A percentile compares a stretch with the other conserved stretches of the same genome.
Evolutionary conservation across 257 asterid genomes (phyloP).

Genomic region (Solanum dulcamara): DNA sequence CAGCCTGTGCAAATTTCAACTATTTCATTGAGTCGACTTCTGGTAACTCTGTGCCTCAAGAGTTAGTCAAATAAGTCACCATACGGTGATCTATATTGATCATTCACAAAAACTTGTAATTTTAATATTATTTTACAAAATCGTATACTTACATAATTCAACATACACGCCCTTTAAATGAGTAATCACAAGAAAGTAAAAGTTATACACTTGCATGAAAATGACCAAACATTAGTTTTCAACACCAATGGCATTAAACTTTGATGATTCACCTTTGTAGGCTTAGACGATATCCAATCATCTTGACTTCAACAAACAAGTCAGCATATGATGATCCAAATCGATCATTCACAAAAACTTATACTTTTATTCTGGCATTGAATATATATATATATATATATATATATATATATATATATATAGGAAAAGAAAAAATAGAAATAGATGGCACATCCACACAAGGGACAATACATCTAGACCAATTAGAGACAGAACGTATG

Average conservation of each 20-base stretch:
- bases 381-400: no score
- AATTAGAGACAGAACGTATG: no score
- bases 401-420: no score
- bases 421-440: no score
- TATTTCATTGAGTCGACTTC: rapidly evolving
- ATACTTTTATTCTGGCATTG: neutral
- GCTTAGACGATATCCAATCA: neutral
- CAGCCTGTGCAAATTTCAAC: neutral
- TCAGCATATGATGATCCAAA: neutral
- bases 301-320: neutral
- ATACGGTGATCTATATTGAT: neutral
- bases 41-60: neutral
- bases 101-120: neutral
- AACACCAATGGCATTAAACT: neutral
- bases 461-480: no score
- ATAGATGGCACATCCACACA: no score
- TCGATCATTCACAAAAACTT: neutral
- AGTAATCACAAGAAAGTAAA: neutral
- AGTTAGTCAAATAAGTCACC: neutral
- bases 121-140: neutral
- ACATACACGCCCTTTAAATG: neutral
- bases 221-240: neutral
- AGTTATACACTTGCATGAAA: neutral
- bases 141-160: neutral
- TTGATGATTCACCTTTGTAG: neutral